Evolutionary conservation across 306 rosid genomes (phyloP), one percentile per base, ranked within the genome.

Genomic region (Delonix regia): DNA sequence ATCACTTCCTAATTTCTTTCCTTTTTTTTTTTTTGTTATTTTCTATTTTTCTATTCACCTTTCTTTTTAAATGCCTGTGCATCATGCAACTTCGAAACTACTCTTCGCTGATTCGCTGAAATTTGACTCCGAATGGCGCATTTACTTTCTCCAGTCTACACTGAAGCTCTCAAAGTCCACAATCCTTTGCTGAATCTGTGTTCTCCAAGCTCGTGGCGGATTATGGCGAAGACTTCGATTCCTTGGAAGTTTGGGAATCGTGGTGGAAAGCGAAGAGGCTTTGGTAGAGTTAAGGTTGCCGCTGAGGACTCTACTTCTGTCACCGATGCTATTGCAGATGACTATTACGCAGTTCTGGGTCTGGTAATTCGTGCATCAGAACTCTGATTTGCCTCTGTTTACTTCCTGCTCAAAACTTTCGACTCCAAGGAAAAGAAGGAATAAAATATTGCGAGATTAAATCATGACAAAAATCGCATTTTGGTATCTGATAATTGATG

Each of bases 341-440:
- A 95, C 72, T 95, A 89, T 78, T 93, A 95, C 75, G 88, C 90
- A 27, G 98, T 95, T 79, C 80, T 95, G 87, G 99, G 99, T 51
- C 77, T 95, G 90, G 99, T 93, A 91, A 82, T 77, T n/a, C 63
- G 30, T 38, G 38, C 24, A 2, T 19, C 45, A 5, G 57, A 53
- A 70, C 34, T 78, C 67, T 80, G 34, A 53, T 22, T 71, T 18
- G 10, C 24, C 28, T 51, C 41, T 53, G 19, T 60, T 80, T 73
- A 22, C 11, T 15, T 44, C 39, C 8, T 69, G 3, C 25, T 27
- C 13, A 11, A 44, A 67, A 28, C 7, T 8, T 56, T 55, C 41
- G 36, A 22, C 0, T 16, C 13, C 62, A 56, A 48, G 49, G 9
- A 7, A 25, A 19, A n/a, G n/a, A n/a, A n/a, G n/a, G n/a, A n/a